Base-by-base conservation (phyloP, 2,329 filamentous ascomycete genomes). In the Ceratocystis huliohia region DNA sequence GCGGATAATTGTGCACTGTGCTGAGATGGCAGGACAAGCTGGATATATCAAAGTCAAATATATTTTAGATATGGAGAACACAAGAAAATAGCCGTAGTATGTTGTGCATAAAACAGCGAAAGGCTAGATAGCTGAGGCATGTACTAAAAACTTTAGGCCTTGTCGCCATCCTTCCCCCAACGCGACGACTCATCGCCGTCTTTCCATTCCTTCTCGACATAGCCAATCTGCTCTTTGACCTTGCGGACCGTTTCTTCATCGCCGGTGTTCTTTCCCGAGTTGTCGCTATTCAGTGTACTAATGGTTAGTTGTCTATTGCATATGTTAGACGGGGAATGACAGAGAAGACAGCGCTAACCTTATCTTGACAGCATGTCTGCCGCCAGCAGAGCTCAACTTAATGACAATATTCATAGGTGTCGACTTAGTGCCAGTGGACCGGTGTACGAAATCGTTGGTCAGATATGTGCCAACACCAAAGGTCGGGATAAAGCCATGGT, bases 381-480 rank as follows among this genome's bases (percentile, higher is more conserved):
- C 92, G 15, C 80, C 84, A 0, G 91, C 94, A 8, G 89, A 91
- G 69, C 89, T 90, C 68, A 99, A 82, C 78, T 99, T 99, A 78
- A 99, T 96, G 71, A 99, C 94, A 72, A 99, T 99, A 73, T 99
- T 99, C 65, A 99, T 78, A 0, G 94, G 94, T 17, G 86, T 84
- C 0, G 92, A 96, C 76, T 96, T 97, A 71, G 85, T 85, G 48
- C 87, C 86, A 0, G 86, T 88, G 45, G 81, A 84, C 68, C 82
- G 78, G 70, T 88, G 84, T n/a, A 78, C 78, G 74, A 94, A 99
- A 75, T 99, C 94, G 73, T 99, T 96, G 3, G 94, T 99, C 72
- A 99, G 82, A 76, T 90, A 97, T 0, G 94, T 99, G 3, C 94
- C 94, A 0, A 99, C 89, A 68, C 94, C 94, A 77, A 99, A 99